These are phyloP conservation scores for Prunus mume DNA, from an alignment of 306 rosid species.

Conservation along the genomic window DNA sequence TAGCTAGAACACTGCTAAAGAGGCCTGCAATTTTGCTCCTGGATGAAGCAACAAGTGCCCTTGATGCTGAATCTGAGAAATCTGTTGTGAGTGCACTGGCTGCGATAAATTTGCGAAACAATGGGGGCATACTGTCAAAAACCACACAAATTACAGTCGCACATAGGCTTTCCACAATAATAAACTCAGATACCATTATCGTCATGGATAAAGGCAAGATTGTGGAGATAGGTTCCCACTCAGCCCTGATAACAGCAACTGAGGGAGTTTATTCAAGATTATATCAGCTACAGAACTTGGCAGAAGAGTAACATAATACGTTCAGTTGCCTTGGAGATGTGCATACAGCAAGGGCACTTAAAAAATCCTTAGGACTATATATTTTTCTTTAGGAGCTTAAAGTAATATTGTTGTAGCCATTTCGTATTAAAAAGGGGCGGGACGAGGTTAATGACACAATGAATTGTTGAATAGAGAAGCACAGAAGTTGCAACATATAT, in stretches of 20 bases:
- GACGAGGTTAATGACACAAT: conserved; percentile 9
- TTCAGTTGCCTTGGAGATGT: neutral
- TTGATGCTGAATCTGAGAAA: conserved; percentile 84
- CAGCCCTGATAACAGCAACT: conserved; percentile 43
- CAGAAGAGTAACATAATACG: conserved; percentile 29
- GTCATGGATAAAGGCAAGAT: conserved; percentile 77
- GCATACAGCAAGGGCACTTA: neutral
- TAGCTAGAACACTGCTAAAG: conserved; percentile 75
- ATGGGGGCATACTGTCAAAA: conserved; percentile 38
- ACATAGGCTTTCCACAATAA: conserved; percentile 75
- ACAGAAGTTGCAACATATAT: neutral
- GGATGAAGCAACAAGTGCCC: conserved; percentile 95
- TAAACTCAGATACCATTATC: conserved; percentile 64
- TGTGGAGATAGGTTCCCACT: conserved; percentile 72
- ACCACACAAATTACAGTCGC: conserved; percentile 81
- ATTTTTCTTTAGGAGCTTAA: conserved; percentile 12
- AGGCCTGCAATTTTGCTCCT: conserved; percentile 71
- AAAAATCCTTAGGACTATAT: conserved; percentile 9
- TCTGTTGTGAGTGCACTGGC: conserved; percentile 58
- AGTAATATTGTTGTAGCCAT: neutral
- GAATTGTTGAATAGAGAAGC: neutral
- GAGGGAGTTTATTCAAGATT: conserved; percentile 74
- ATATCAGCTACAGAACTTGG: conserved; percentile 59
- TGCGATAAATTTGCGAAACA: conserved; percentile 42
- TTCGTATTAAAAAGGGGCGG: conserved; percentile 14